phyloP scores from a whole-genome alignment of 73 alveolate genomes.

The Paramecium biaurelia region DNA sequence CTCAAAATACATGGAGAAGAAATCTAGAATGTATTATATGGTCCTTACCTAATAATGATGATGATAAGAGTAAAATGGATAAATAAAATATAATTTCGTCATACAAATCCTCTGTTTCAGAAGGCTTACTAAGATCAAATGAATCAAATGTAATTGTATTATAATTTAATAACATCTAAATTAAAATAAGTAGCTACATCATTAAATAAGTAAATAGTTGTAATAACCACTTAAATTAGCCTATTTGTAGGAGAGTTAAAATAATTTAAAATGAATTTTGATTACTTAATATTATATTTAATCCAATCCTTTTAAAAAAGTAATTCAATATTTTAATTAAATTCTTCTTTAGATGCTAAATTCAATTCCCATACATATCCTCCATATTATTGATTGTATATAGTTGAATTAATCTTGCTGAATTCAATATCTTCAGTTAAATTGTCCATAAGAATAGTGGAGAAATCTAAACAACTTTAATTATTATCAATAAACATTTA shows the following conservation, averaged over 20 bases:
- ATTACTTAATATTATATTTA: background rate
- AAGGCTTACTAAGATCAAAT: background rate
- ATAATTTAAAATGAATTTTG: background rate
- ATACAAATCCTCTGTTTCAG: background rate
- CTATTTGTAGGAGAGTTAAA: slow-evolving; percentile 1
- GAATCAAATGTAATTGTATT: background rate
- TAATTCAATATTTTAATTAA: background rate
- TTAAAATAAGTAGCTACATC: background rate
- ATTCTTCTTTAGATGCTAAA: background rate
- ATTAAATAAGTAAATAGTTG: background rate
- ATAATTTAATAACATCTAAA: background rate
- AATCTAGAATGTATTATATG: background rate
- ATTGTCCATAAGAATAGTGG: background rate
- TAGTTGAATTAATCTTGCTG: background rate
- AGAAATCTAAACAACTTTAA: slow-evolving; percentile 28
- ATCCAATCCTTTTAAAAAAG: background rate
- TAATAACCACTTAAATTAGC: background rate
- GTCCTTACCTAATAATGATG: background rate
- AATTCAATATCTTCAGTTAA: background rate
- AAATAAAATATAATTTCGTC: background rate
- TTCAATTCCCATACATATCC: slow-evolving; percentile 23
- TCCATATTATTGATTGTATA: background rate
- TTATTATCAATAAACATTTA: background rate
- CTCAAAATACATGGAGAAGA: background rate
- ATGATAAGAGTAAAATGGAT: background rate